Evolutionary conservation across 148 eudicot species (phyloP).

Genomic region (Polygonum maritimum): DNA sequence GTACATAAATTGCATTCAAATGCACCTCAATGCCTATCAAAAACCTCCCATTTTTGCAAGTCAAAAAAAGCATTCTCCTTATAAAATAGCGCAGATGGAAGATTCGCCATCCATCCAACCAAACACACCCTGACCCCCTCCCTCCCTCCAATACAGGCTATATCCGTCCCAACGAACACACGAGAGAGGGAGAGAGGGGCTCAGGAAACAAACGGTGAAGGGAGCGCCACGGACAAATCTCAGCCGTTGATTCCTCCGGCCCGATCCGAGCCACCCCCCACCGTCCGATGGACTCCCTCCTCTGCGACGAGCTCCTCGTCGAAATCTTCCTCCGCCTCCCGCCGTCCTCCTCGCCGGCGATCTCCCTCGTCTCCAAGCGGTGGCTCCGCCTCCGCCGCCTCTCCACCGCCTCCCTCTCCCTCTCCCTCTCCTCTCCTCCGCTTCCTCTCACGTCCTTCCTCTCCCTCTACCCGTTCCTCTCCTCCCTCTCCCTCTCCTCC

Average conservation of each 20-base stretch:
- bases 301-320: constrained; percentile 59
- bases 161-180: no score
- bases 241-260: neutral
- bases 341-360: constrained; percentile 25
- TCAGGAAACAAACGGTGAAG: no score
- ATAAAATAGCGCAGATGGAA: no score
- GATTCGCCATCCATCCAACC: no score
- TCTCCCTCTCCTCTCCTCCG: constrained; percentile 21
- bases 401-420: constrained; percentile 38
- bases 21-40: no score
- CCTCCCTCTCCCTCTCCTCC: constrained; percentile 30
- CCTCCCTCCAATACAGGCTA: no score
- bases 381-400: constrained; percentile 62
- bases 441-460: constrained; percentile 12
- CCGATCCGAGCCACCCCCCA: neutral
- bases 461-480: constrained; percentile 2
- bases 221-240: neutral
- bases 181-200: no score
- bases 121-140: no score
- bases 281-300: constrained; percentile 33
- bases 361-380: constrained; percentile 51
- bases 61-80: no score
- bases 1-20: no score
- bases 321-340: constrained; percentile 59
- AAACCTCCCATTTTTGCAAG: no score